phyloP scores from a whole-genome alignment of 2,329 filamentous ascomycete genomes.

The Neoscytalidium dimidiatum region DNA sequence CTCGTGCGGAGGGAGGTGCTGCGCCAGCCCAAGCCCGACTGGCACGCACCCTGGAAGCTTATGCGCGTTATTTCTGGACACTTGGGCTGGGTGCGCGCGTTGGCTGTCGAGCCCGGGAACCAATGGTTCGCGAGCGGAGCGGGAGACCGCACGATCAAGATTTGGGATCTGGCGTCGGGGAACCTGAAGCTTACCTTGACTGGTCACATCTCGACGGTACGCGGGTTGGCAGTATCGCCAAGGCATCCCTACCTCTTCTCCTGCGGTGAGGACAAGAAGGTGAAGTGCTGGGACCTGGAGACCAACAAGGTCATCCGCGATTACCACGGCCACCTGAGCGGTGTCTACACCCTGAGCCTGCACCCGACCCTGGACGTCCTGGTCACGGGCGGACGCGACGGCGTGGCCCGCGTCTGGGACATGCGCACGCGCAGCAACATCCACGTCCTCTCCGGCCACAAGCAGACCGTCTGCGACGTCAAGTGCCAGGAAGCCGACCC shows the following conservation, averaged over 20 bases:
- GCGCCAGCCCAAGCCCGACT: conserved; percentile 77
- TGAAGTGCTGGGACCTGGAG: conserved; percentile 99
- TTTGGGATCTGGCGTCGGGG: conserved; percentile 93
- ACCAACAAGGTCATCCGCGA: conserved; percentile 99
- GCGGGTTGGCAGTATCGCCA: conserved; percentile 87
- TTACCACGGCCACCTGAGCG: conserved; percentile 95
- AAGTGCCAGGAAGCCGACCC: conserved; percentile 95
- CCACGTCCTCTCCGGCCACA: conserved; percentile 89
- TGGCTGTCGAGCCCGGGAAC: conserved; percentile 94
- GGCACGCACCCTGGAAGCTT: conserved; percentile 98
- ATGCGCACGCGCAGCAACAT: conserved; percentile 97
- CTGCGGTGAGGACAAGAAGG: conserved; percentile 99
- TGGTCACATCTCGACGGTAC: conserved; percentile 90
- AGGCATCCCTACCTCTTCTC: conserved; percentile 96
- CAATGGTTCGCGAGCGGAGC: conserved; percentile 97
- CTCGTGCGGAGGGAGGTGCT: conserved; percentile 65
- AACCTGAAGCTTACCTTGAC: conserved; percentile 83
- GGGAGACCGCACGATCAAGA: conserved; percentile 96
- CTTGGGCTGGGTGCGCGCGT: conserved; percentile 85
- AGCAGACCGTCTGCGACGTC: conserved; percentile 83
- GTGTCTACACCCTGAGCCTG: conserved; percentile 90
- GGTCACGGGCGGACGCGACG: conserved; percentile 91
- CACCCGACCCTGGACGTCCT: conserved; percentile 94
- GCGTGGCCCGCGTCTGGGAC: conserved; percentile 94
- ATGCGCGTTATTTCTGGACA: conserved; percentile 98